Evolutionary conservation across 2,329 filamentous ascomycete genomes (phyloP).

Genomic region (Claviceps cyperi): DNA sequence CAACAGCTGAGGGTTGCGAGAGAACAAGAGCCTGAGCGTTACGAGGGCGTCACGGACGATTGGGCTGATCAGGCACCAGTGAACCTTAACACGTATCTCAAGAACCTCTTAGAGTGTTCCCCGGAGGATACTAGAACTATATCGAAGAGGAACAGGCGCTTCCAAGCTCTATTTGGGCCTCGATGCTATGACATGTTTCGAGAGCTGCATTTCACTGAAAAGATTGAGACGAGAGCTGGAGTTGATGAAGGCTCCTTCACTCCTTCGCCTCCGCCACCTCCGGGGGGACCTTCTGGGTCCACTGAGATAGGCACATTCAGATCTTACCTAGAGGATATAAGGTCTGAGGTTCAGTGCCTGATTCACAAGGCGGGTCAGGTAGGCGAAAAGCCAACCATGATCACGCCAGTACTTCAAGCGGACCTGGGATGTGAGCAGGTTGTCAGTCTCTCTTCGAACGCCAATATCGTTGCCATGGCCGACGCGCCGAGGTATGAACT

Average conservation of each 20-base stretch:
- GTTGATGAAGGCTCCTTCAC: slow-evolving; percentile 25
- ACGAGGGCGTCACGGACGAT: slow-evolving; percentile 25
- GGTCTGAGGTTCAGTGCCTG: slow-evolving; percentile 31
- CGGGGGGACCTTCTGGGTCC: slow-evolving; percentile 17
- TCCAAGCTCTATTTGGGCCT: slow-evolving; percentile 36
- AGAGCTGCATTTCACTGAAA: slow-evolving; percentile 33
- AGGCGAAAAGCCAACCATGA: slow-evolving; percentile 16
- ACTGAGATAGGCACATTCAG: slow-evolving; percentile 28
- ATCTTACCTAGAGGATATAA: slow-evolving; percentile 34
- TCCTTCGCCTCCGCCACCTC: slow-evolving; percentile 20
- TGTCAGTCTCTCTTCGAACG: slow-evolving; percentile 12
- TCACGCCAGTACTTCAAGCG: slow-evolving; percentile 17
- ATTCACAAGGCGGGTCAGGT: slow-evolving; percentile 21
- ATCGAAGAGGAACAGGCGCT: slow-evolving; percentile 42
- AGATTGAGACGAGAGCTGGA: slow-evolving; percentile 21
- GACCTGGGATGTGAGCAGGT: slow-evolving; percentile 19
- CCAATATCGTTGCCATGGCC: slow-evolving; percentile 10
- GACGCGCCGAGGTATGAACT: slow-evolving; percentile 20
- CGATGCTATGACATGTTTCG: slow-evolving; percentile 34
- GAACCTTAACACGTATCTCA: slow-evolving; percentile 37
- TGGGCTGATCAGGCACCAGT: slow-evolving; percentile 26
- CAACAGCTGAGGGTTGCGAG: slow-evolving; percentile 25
- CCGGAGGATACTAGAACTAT: slow-evolving; percentile 29
- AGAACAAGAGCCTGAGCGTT: slow-evolving; percentile 33
- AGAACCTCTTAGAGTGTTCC: slow-evolving; percentile 29